Evolutionary conservation across 805 yeast genomes (phyloP), one percentile per base, ranked within the genome.

Genomic region (Ogataea chonburiensis): DNA sequence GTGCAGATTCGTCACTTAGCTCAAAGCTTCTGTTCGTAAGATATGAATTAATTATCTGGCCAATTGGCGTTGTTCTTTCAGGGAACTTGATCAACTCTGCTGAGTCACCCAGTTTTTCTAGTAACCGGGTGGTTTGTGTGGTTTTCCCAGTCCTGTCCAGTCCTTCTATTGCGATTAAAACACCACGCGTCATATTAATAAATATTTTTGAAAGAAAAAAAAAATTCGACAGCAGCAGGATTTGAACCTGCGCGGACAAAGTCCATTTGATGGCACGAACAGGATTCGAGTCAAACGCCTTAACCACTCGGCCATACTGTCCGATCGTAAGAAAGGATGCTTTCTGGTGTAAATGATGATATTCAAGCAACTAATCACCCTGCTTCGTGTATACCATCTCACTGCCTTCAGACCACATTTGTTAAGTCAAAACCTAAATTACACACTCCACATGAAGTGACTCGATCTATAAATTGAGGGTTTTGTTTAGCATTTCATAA

Each of bases 71-170:
- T 0, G 84, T 67, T 42, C 98, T 69, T 33, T 89, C 91, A 10
- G 98, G 98, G 48, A 93, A 89, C 58, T 87, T 89, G 43, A 84
- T 52, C 22, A 84, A 60, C 37, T 67, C 66, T 3, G 71, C 71
- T 1, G 43, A 30, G 3, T 50, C 42, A 12, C 51, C 27, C 9
- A 60, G 32, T 5, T 47, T 49, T 1, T 62, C 52, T 0, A 64
- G 49, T 7, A 83, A 49, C 3, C 53, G 46, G 3, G 60, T 54
- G 5, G 82, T 72, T 56, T 93, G 98, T 0, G 97, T 88, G 3
- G 96, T 77, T 53, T 93, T 93, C 0, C 99, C 99, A 0, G 97
- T 82, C 32, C 99, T 66, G 53, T 93, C 99, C 1, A 93, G 73
- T 0, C 99, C 99, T 60, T 93, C 99, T 2, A 93, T 70, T 1